These are phyloP conservation scores for Chlorociboria aeruginascens DNA, from an alignment of 495 filamentous ascomycete species.

Conservation along the genomic window DNA sequence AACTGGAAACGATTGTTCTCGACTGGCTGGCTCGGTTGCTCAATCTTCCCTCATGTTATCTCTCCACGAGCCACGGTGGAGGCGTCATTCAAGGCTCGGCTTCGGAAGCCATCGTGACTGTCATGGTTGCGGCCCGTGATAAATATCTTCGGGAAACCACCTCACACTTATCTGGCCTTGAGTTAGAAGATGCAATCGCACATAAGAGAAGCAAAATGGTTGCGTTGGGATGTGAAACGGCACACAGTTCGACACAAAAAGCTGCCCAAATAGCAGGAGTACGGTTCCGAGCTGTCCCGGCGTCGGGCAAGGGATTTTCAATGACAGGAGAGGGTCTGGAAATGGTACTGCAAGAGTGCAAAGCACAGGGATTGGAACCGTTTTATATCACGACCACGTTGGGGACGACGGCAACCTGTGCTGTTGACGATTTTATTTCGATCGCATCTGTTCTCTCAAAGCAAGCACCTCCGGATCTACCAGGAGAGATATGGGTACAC, in stretches of 20 bases:
- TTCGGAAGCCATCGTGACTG: conserved; percentile 75
- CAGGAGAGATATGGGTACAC: conserved; percentile 69
- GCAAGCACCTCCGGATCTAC: conserved; percentile 28
- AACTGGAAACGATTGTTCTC: conserved; percentile 86
- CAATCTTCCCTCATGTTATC: conserved; percentile 59
- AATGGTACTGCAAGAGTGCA: conserved; percentile 45
- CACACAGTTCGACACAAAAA: conserved; percentile 79
- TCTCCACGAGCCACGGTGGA: conserved; percentile 57
- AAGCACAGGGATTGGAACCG: conserved; percentile 56
- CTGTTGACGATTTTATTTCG: conserved; percentile 66
- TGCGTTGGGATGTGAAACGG: conserved; percentile 65
- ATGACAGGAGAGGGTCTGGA: conserved; percentile 56
- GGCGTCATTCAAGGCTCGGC: conserved; percentile 95
- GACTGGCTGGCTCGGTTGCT: conserved; percentile 81
- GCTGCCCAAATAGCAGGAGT: conserved; percentile 78
- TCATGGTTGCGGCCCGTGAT: conserved; percentile 83
- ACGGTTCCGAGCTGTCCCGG: conserved; percentile 55
- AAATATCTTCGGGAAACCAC: conserved; percentile 54
- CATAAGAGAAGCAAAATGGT: conserved; percentile 59
- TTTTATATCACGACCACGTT: conserved; percentile 81
- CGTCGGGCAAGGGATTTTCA: conserved; percentile 49
- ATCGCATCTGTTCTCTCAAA: conserved; percentile 54
- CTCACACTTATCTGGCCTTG: conserved; percentile 39
- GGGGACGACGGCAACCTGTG: conserved; percentile 82
- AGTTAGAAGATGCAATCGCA: conserved; percentile 52